Evolutionary conservation across 2,329 filamentous ascomycete species (phyloP), one percentile per base, ranked within the genome.

Genomic region (Penicillium polonicum): DNA sequence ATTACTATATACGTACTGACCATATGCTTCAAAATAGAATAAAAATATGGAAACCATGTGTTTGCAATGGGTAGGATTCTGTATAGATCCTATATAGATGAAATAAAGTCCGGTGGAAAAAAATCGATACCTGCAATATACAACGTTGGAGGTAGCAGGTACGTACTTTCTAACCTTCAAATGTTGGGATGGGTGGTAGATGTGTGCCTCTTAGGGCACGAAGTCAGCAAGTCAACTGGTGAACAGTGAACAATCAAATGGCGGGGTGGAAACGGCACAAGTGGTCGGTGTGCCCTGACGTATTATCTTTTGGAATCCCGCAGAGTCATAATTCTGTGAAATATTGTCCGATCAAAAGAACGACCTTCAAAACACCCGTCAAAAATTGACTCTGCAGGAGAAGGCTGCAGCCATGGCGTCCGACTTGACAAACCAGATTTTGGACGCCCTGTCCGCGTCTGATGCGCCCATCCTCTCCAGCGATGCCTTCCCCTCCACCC

Each of bases 401-500:
- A 63, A 58, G 61, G 61, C 62, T 68, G 66, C 66, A 72, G 65
- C 57, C 61, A 78, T 78, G 74, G 75, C 74, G 67, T 70, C 73
- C 65, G 87, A 91, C 71, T 79, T 91, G 69, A 81, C 84, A 59
- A 79, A 81, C 56, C 79, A 85, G 68, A 81, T 92, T 65, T 83
- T 93, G 67, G 82, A 86, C 60, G 83, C 84, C 55, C 80, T 93
- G 67, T 82, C 82, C 73, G 79, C 83, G 68, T 77, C 84, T 60
- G 84, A 87, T 65, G 70, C 71, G 46, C 83, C 88, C 45, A 78
- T 92, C 65, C 78, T 88, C 67, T 90, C 90, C 52, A 80, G 80
- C 69, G 84, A 90, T 68, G 82, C 82, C 70, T 92, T 92, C 79
- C 86, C 89, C 65, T 74, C 82, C 66, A 77, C 81, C 68, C 80